Base-by-base conservation (phyloP, 805 yeast species). In the Candida ficus region DNA sequence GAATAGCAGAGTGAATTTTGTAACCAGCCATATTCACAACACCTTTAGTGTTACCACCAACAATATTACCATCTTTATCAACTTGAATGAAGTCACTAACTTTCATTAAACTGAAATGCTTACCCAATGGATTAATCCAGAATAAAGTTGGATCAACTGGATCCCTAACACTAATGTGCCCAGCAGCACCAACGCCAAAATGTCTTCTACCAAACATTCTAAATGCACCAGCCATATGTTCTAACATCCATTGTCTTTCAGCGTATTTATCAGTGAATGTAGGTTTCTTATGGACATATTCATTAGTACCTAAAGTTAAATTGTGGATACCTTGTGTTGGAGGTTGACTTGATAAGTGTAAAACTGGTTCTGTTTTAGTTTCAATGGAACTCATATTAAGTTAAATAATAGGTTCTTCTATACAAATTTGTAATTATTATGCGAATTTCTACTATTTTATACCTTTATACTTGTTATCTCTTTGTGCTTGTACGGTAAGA, bases 51-150 rank as follows among this genome's bases (percentile, higher is more conserved):
- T 84, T 85, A 25, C 82, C 86, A n/a, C 65, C 65, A 43, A 81
- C 67, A 30, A 80, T 67, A 40, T 77, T 72, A 26, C 85, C 87
- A 33, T 76, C 66, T 53, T 74, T 77, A 54, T 80, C 83, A 19
- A 74, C 75, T 17, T 75, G 77, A 7, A 80, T 83, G 72, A 80
- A 68, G 50, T 80, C 86, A 16, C 75, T 65, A 22, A 78, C 83
- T 49, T 67, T 74, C 56, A 80, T 62, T 33, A 74, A 56, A 17
- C 75, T 70, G 59, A 83, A 87, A 61, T 87, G 95, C 49, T 70
- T 73, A n/a, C 83, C 91, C 47, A 87, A 66, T 5, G 96, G 95
- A 62, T 87, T 87, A 58, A 87, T 84, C 95, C 95, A 87, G 60
- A 87, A 87, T 4, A 91, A 83, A 34, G 68, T 59, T n/a, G 83